Percentiles rank a stretch among this genome's conserved stretches.
Evolutionary conservation across 2,329 filamentous ascomycete genomes (phyloP).

Genomic region (Pyricularia sp.): DNA sequence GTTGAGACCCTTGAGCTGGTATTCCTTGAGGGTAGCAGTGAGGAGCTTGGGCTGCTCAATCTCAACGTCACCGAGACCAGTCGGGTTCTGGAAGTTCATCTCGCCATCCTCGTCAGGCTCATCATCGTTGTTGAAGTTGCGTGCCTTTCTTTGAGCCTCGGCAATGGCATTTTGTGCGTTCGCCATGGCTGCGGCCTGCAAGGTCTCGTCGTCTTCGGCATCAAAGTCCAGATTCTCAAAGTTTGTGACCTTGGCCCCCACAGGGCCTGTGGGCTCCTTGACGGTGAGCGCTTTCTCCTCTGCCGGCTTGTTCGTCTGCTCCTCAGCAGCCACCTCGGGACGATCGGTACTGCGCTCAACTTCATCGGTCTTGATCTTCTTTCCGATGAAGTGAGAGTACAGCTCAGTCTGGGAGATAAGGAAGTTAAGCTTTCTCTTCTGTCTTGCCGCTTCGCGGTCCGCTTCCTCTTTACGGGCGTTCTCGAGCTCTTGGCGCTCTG

Average conservation of each 20-base stretch:
- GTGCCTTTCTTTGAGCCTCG: conserved; percentile 83
- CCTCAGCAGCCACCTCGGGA: conserved; percentile 50
- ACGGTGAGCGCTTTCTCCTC: conserved; percentile 32
- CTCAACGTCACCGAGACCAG: conserved; percentile 84
- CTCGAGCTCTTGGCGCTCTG: conserved; percentile 90
- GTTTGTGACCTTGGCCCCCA: conserved; percentile 66
- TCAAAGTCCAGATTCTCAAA: conserved; percentile 95
- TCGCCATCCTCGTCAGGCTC: conserved; percentile 75
- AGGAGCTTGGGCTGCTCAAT: conserved; percentile 91
- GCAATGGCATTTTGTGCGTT: conserved; percentile 95
- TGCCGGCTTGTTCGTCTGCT: conserved; percentile 23
- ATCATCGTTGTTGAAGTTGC: conserved; percentile 73
- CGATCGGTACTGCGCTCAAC: conserved; percentile 84
- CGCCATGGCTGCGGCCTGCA: conserved; percentile 76
- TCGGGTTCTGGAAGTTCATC: conserved; percentile 99
- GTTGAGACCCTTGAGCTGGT: conserved; percentile 97
- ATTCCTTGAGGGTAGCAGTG: conserved; percentile 90
- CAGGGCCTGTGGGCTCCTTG: conserved; percentile 37
- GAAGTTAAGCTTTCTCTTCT: conserved; percentile 98
- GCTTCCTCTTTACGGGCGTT: conserved; percentile 94
- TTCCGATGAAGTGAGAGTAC: conserved; percentile 98
- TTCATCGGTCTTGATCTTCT: conserved; percentile 97
- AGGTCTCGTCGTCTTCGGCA: conserved; percentile 73
- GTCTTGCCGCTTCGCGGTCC: conserved; percentile 89
- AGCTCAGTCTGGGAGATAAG: conserved; percentile 97